Evolutionary conservation across 176 grass and related monocot genomes (phyloP).

Genomic region (Carex cristatella): DNA sequence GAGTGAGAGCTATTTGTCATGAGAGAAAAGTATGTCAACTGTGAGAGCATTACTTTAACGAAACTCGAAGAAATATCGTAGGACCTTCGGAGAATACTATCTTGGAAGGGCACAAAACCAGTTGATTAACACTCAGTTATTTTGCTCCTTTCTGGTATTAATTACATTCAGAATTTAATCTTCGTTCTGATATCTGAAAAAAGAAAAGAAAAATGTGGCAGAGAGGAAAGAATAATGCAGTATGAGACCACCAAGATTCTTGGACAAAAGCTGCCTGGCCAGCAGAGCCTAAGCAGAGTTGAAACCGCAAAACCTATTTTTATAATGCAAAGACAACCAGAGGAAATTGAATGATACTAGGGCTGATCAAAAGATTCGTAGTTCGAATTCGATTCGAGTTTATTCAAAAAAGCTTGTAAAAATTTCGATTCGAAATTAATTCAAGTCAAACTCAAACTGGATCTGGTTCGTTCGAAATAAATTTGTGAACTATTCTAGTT

Average conservation of each 20-base stretch:
- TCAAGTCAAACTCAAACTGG: too few relatives aligned
- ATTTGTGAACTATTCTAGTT: too few relatives aligned
- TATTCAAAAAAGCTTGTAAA: too few relatives aligned
- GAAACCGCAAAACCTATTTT: background rate
- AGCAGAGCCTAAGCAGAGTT: background rate
- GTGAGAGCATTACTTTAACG: background rate
- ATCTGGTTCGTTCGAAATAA: too few relatives aligned
- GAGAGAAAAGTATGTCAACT: background rate
- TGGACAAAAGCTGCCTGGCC: background rate
- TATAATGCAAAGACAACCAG: background rate
- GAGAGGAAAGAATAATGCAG: conserved; percentile 1
- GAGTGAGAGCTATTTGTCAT: background rate
- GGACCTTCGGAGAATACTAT: background rate
- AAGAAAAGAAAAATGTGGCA: background rate
- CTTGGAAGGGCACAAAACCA: background rate
- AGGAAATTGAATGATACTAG: background rate
- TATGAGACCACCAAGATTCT: conserved; percentile 4
- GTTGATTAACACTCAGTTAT: background rate
- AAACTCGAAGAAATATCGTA: background rate
- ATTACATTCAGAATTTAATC: background rate
- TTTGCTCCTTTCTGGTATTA: background rate
- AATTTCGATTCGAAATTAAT: too few relatives aligned
- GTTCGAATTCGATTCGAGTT: too few relatives aligned
- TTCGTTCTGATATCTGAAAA: background rate
- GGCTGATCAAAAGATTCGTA: too few relatives aligned